Conservation (phyloP, 2,329 filamentous ascomycete genomes). For the Ophiognomonia clavigignenti-juglandacearum region DNA sequence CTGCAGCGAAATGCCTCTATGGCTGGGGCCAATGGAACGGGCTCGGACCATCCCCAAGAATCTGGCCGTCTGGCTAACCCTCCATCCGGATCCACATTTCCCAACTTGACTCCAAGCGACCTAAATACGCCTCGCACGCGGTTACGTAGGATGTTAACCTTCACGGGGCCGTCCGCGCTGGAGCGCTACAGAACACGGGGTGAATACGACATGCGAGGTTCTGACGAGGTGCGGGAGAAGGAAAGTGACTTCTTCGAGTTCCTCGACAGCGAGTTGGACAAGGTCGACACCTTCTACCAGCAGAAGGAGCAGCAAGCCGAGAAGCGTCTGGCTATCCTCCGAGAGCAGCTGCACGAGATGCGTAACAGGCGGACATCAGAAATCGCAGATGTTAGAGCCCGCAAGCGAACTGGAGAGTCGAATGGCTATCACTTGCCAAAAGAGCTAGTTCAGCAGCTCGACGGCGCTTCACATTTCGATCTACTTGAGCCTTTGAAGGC, state of each 20-base stretch:
- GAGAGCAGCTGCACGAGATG: constrained; percentile 90
- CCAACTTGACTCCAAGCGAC: constrained; percentile 20
- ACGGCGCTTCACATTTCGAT: constrained; percentile 31
- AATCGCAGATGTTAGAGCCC: constrained; percentile 42
- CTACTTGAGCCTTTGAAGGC: constrained; percentile 46
- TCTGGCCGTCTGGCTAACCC: neutral
- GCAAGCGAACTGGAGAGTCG: constrained; percentile 25
- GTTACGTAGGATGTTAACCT: constrained; percentile 36
- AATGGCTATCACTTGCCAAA: constrained; percentile 16
- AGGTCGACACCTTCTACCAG: constrained; percentile 87
- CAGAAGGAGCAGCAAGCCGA: constrained; percentile 83
- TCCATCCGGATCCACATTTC: constrained; percentile 6
- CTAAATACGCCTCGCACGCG: constrained; percentile 24
- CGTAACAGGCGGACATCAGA: constrained; percentile 76
- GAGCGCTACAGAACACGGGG: constrained; percentile 30
- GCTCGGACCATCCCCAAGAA: neutral
- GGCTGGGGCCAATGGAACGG: constrained; percentile 9
- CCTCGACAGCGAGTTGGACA: constrained; percentile 78
- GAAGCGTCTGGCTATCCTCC: constrained; percentile 62
- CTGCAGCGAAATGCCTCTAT: constrained; percentile 34
- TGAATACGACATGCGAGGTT: constrained; percentile 38
- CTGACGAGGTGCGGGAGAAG: constrained; percentile 56
- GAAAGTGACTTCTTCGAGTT: constrained; percentile 86
- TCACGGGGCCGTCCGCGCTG: constrained; percentile 29
- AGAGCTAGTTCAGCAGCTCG: constrained; percentile 20